Percentiles rank a stretch among this genome's conserved stretches.
Conservation (phyloP, 1,284 basidiomycete species). For the Bjerkandera adusta region DNA sequence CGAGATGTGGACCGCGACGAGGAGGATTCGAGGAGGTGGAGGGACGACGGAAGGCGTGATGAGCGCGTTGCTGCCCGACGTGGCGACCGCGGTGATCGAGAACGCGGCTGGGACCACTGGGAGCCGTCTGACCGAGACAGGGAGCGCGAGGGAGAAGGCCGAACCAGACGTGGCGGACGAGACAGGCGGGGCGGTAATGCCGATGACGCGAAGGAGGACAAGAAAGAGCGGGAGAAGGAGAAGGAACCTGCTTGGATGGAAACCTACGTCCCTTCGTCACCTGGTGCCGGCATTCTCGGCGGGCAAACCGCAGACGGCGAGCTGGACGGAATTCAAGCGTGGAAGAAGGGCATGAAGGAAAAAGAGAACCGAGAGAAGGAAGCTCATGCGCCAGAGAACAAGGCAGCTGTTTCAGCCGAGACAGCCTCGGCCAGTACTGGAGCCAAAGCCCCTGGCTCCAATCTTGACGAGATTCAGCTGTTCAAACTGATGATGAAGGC, state of each 20-base stretch:
- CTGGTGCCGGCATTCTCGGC: slow-evolving; percentile 61
- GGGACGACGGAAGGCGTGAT: slow-evolving; percentile 77
- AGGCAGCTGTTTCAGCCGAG: no score
- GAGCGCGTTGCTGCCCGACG: slow-evolving; percentile 59
- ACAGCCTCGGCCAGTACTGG: no score
- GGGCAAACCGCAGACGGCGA: slow-evolving; percentile 60
- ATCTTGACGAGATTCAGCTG: slow-evolving; percentile 80
- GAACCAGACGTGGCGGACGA: slow-evolving; percentile 56
- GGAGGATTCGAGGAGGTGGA: slow-evolving; percentile 69
- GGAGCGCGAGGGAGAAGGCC: slow-evolving; percentile 62
- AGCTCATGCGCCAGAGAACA: no score
- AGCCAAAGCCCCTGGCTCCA: no score
- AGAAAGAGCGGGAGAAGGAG: slow-evolving; percentile 60
- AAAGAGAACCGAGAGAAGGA: slow-evolving; percentile 62
- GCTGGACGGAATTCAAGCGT: slow-evolving; percentile 84
- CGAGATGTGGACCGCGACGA: slow-evolving; percentile 42
- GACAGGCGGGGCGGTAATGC: slow-evolving; percentile 48
- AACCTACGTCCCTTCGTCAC: slow-evolving; percentile 67
- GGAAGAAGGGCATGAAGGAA: slow-evolving; percentile 87
- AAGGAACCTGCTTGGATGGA: slow-evolving; percentile 93
- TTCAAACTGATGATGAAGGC: slow-evolving; percentile 87
- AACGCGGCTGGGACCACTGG: slow-evolving; percentile 32
- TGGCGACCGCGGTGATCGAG: slow-evolving; percentile 28
- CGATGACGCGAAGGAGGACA: slow-evolving; percentile 58
- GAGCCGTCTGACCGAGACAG: slow-evolving; percentile 49